These are phyloP conservation scores for Alternaria sp. DNA, from an alignment of 2,329 filamentous ascomycete species.

Conservation along the genomic window DNA sequence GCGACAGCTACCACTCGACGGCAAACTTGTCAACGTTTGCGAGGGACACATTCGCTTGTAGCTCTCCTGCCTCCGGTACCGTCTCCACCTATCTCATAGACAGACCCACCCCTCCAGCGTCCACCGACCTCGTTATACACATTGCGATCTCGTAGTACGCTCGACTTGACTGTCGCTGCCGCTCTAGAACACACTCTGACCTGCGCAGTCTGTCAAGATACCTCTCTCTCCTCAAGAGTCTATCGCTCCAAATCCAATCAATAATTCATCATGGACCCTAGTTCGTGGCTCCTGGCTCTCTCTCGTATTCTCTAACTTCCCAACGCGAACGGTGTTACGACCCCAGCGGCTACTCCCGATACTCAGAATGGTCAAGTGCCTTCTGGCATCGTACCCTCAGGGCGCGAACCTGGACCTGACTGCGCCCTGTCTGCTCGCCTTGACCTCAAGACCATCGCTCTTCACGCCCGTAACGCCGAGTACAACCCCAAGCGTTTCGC, in stretches of 20 bases:
- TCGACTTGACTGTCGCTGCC: constrained; percentile 41
- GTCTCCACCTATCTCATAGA: constrained; percentile 34
- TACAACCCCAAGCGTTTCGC: constrained; percentile 99
- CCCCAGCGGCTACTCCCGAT: constrained; percentile 91
- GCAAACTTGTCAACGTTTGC: constrained; percentile 59
- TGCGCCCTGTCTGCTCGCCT: constrained; percentile 95
- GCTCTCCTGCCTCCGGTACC: constrained; percentile 79
- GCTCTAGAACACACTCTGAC: constrained; percentile 45
- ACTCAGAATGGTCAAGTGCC: constrained; percentile 67
- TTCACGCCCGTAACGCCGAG: constrained; percentile 97
- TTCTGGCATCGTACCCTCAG: constrained; percentile 85
- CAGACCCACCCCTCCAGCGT: constrained; percentile 31
- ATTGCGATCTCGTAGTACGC: constrained; percentile 45
- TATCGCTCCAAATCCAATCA: constrained; percentile 39
- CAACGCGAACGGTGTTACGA: constrained; percentile 77
- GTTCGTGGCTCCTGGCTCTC: constrained; percentile 86
- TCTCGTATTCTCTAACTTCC: constrained; percentile 86
- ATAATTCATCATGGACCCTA: constrained; percentile 71
- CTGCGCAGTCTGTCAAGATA: constrained; percentile 47
- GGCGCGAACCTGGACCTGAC: constrained; percentile 78
- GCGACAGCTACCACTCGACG: constrained; percentile 39
- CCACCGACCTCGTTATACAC: constrained; percentile 45
- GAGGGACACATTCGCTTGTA: constrained; percentile 99
- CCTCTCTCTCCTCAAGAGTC: constrained; percentile 40
- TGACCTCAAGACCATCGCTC: constrained; percentile 97